Evolutionary conservation across 2,329 filamentous ascomycete species (phyloP), one percentile per base, ranked within the genome.

Genomic region (Aspergillus sclerotialis): DNA sequence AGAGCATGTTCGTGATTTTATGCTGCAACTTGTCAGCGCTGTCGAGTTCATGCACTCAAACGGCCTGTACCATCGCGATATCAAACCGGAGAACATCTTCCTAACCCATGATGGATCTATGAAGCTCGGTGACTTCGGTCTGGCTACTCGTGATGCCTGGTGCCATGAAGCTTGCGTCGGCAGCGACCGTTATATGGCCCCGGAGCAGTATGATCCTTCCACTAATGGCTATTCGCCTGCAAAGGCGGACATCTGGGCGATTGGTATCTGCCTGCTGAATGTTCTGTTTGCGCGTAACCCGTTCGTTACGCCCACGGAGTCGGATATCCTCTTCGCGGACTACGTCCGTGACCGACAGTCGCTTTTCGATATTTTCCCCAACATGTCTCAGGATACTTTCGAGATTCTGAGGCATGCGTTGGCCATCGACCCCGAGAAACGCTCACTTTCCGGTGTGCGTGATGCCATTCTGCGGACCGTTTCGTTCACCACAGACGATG

Each of bases 41-140:
- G 84, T 98, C 32, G 80, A 85, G 43, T 89, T 87, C 64, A 87
- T 94, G 65, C 92, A 98, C 63, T 75, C 76, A 44, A 89, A 89
- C 61, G 89, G 87, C 45, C 78, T 96, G 56, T 95, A 88, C 61
- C 92, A 98, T 59, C 85, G 92, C 42, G 92, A 98, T 63, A 95
- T 98, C 76, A 98, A 98, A 70, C 92, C 92, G 0, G 92, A 98
- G 73, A 98, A 98, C 71, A 94, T 98, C 63, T 96, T 98, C 62
- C 73, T 98, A 44, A 84, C 81, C 39, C 77, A 89, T 40, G 77
- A 82, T 48, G 90, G 90, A 35, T 75, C 82, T 25, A 84, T 96
- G 84, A 98, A 98, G 69, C 79, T 98, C 23, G 92, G 92, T 53
- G 92, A 98, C 63, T 94, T 96, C 59, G 92, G 92, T 35, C 73